phyloP scores from a whole-genome alignment of 1,139 yeast genomes.

The Nakaseomyces bracarensis region DNA sequence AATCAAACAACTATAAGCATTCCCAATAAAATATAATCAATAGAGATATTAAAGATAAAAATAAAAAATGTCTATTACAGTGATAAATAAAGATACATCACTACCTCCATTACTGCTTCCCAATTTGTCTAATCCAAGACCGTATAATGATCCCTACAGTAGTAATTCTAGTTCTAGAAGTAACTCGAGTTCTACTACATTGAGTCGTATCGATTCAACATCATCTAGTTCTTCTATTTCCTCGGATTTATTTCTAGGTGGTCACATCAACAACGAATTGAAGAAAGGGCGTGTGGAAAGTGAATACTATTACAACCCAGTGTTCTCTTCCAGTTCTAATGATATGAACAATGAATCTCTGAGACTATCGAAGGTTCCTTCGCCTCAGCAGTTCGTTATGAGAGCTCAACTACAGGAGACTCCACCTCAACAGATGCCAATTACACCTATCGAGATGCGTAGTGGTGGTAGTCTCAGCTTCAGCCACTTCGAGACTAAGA shows the following conservation, averaged over 20 bases:
- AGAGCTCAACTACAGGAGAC: background rate
- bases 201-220: conserved; percentile 3
- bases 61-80: conserved; percentile 17
- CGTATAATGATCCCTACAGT: background rate
- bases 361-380: background rate
- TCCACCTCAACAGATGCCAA: conserved; percentile 1
- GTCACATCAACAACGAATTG: conserved; percentile 2
- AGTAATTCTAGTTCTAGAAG: conserved; percentile 2
- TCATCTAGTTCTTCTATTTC: conserved; percentile 1
- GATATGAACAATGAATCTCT: no score
- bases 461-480: background rate
- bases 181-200: conserved; percentile 5
- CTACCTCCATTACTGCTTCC: conserved; percentile 30
- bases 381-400: background rate
- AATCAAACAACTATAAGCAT: no score
- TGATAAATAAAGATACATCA: conserved; percentile 22
- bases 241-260: background rate
- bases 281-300: background rate
- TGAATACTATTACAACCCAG: conserved; percentile 3
- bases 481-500: background rate
- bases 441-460: conserved; percentile 1
- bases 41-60: no score
- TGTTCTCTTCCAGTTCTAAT: background rate
- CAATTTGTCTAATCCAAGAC: conserved; percentile 7
- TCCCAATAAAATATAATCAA: no score